Evolutionary conservation across 371 early-diverging fungal genomes (phyloP).

Genomic region (Syncephalastrum sp.): DNA sequence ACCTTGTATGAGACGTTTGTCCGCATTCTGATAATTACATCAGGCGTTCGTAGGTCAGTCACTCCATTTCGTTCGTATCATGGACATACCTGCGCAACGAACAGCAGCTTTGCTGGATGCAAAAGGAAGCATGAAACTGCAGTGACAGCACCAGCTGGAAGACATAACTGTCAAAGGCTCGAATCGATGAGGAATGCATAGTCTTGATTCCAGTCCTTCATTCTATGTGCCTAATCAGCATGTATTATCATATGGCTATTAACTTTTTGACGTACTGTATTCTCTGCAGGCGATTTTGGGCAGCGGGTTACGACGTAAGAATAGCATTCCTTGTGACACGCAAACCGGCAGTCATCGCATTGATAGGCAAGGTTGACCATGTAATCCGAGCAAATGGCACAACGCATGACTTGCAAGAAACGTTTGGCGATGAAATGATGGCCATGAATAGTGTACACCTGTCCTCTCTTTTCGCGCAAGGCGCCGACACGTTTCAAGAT

Average conservation of each 20-base stretch:
- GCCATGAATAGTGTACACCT: slow-evolving; percentile 76
- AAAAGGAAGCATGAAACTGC: slow-evolving; percentile 91
- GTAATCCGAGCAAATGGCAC: slow-evolving; percentile 91
- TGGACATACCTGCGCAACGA: too few species aligned
- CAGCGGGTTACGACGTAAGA: slow-evolving; percentile 69
- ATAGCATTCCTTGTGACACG: slow-evolving; percentile 93
- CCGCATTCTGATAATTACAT: slow-evolving; percentile 60
- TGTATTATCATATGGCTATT: too few species aligned
- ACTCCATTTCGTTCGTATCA: too few species aligned
- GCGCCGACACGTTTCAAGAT: slow-evolving; percentile 69
- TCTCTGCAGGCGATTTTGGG: too few species aligned
- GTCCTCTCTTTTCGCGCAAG: slow-evolving; percentile 79
- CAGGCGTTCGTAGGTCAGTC: too few species aligned
- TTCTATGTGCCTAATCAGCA: too few species aligned
- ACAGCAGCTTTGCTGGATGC: slow-evolving; percentile 41
- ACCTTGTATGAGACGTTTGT: slow-evolving; percentile 81
- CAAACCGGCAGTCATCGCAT: slow-evolving; percentile 71
- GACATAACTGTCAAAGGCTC: slow-evolving; percentile 72
- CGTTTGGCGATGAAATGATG: slow-evolving; percentile 85
- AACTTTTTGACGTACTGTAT: too few species aligned
- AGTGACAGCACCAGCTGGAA: slow-evolving; percentile 96
- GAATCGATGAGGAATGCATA: slow-evolving; percentile 91
- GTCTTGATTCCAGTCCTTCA: too few species aligned
- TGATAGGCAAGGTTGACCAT: slow-evolving; percentile 85
- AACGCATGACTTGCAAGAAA: slow-evolving; percentile 92